Conservation (phyloP, 306 rosid species). For the Rosa multiflora region DNA sequence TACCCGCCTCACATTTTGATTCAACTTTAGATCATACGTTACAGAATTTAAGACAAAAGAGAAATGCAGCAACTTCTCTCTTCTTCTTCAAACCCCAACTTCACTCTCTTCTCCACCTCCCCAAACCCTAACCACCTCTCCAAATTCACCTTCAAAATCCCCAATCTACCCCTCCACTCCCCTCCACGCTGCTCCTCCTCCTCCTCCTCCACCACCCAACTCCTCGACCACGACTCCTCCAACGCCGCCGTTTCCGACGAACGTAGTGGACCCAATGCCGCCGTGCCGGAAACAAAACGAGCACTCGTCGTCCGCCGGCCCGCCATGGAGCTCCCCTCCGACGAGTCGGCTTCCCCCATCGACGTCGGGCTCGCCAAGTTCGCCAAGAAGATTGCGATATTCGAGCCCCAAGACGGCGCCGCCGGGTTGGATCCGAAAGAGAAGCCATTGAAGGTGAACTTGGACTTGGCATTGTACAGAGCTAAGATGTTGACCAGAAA, state of each 20-base stretch:
- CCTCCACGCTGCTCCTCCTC: conserved; percentile 52
- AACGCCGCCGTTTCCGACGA: not conserved
- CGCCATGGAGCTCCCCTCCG: conserved; percentile 49
- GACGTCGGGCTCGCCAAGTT: conserved; percentile 53
- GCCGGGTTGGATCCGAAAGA: conserved; percentile 37
- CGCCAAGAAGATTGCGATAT: conserved; percentile 80
- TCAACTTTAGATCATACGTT: conserved; percentile 16
- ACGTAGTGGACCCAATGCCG: conserved; percentile 17
- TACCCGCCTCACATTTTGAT: conserved; percentile 37
- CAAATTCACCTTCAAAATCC: conserved; percentile 47
- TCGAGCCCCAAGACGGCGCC: conserved; percentile 61
- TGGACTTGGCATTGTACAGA: conserved; percentile 79
- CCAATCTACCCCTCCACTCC: conserved; percentile 34
- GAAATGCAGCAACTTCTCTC: conserved; percentile 55
- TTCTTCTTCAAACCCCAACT: conserved; percentile 48
- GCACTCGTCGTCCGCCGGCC: conserved; percentile 77
- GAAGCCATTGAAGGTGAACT: conserved; percentile 67
- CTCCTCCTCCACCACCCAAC: conserved; percentile 26
- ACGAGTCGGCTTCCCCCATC: conserved; percentile 19
- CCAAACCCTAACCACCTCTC: conserved; percentile 41
- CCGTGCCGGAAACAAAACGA: conserved; percentile 14
- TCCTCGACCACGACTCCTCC: conserved; percentile 36
- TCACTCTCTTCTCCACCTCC: conserved; percentile 55
- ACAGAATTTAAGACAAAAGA: conserved; percentile 27
- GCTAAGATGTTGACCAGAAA: conserved; percentile 67